These are phyloP conservation scores for Phytopythium aichiense DNA, from an alignment of 352 stramenopile genomes.

Conservation along the genomic window DNA sequence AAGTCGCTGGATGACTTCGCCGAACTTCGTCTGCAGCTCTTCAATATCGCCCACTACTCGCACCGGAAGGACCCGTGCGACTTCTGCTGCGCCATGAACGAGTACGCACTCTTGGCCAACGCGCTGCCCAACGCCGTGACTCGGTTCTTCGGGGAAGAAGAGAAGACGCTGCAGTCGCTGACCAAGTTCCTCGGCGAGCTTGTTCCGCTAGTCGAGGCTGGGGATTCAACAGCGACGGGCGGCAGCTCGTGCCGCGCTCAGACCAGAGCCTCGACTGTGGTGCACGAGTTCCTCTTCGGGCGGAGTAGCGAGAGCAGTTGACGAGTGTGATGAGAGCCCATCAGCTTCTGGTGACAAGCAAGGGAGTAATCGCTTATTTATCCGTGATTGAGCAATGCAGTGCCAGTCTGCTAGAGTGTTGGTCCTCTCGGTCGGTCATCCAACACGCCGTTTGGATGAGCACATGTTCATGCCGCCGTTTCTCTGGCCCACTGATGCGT, in stretches of 20 bases:
- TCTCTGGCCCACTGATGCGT: neutral
- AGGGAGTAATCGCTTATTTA: neutral
- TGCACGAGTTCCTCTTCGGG: conserved; percentile 23
- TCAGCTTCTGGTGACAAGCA: no score
- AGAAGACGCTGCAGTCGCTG: conserved; percentile 9
- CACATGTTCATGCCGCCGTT: neutral
- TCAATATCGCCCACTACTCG: conserved; percentile 8
- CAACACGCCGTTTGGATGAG: conserved; percentile 1
- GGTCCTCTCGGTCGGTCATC: neutral
- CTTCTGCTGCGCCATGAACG: conserved; percentile 11
- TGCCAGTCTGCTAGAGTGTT: neutral
- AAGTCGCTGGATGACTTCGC: conserved; percentile 16
- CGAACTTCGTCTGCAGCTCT: conserved; percentile 13
- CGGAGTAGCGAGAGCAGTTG: neutral
- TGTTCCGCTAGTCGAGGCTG: conserved; percentile 8
- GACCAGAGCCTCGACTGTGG: conserved; percentile 10
- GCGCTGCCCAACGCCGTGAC: conserved; percentile 1
- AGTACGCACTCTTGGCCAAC: conserved; percentile 9
- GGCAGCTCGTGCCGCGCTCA: conserved; percentile 12
- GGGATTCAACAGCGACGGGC: conserved; percentile 1
- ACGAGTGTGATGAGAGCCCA: neutral
- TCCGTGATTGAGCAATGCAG: neutral
- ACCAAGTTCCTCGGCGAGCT: conserved; percentile 13
- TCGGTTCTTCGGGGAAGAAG: conserved; percentile 16
- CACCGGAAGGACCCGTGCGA: conserved; percentile 13